phyloP scores from a whole-genome alignment of 805 yeast species.

The Starmerella gropengiesseri region DNA sequence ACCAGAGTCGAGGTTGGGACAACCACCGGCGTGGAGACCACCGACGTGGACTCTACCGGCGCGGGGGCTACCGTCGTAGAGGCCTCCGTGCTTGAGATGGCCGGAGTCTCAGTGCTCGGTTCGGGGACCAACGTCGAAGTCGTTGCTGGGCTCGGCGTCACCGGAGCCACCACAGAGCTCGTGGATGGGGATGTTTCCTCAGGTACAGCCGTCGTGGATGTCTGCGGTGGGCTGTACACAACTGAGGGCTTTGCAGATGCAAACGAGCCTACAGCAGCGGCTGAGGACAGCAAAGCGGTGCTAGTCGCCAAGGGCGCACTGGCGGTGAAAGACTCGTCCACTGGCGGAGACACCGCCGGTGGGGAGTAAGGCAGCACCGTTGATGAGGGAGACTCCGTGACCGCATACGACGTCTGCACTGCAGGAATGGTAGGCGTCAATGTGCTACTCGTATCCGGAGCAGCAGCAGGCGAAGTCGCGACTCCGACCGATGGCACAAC shows the following conservation, averaged over 20 bases:
- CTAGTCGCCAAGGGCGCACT: background rate
- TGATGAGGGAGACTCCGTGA: no score
- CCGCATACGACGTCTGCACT: no score
- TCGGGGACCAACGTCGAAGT: no score
- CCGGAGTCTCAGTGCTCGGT: no score
- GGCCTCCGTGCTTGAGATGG: no score
- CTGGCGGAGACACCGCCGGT: background rate
- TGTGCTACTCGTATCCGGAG: no score
- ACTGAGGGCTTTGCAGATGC: conserved; percentile 1
- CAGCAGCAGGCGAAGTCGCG: no score
- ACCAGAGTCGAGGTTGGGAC: background rate
- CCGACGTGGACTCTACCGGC: no score
- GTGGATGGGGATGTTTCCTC: background rate
- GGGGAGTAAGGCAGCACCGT: no score
- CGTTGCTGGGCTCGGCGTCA: background rate
- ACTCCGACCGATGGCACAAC: no score
- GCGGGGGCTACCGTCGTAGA: no score
- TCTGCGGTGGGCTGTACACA: background rate
- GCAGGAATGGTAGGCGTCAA: no score
- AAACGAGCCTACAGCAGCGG: background rate
- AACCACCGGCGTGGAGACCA: background rate
- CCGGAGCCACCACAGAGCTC: background rate
- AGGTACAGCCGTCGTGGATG: background rate
- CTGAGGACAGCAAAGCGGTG: background rate
- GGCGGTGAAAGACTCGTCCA: background rate